Evolutionary conservation across 768 basidiomycete species (phyloP).

Genomic region (Boletus rubropictus): DNA sequence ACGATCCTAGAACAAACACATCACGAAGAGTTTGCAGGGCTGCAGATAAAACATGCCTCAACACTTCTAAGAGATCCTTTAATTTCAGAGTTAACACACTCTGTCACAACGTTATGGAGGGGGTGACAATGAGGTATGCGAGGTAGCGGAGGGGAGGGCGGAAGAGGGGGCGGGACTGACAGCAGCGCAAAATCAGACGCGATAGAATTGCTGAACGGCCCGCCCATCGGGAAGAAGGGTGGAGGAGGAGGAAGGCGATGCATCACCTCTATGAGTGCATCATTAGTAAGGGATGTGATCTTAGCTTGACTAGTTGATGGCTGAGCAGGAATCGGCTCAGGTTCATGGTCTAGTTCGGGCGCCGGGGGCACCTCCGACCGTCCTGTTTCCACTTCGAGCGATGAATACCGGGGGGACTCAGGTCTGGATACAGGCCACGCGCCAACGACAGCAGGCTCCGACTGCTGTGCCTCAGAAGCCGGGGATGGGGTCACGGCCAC

Average conservation of each 20-base stretch:
- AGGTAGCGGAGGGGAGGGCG: conserved; percentile 1
- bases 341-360: conserved; percentile 2
- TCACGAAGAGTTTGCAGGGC: not conserved
- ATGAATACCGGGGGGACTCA: conserved; percentile 25
- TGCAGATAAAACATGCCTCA: conserved; percentile 13
- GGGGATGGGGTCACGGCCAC: conserved; percentile 35
- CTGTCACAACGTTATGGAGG: conserved; percentile 13
- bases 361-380: conserved; percentile 7
- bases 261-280: conserved; percentile 11
- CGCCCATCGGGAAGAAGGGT: conserved; percentile 14
- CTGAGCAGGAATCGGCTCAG: conserved; percentile 3
- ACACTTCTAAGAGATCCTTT: conserved; percentile 18
- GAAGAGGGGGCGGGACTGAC: conserved; percentile 10
- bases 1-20: conserved; percentile 17
- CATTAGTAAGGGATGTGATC: conserved; percentile 10
- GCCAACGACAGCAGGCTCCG: conserved; percentile 38
- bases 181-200: conserved; percentile 15
- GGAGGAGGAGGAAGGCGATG: conserved; percentile 17
- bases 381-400: conserved; percentile 9
- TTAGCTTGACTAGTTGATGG: conserved; percentile 7
- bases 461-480: conserved; percentile 13
- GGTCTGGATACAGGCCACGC: conserved; percentile 40
- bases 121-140: conserved; percentile 13
- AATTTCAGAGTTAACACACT: conserved; percentile 21
- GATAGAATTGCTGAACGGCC: conserved; percentile 20